Conservation (phyloP, 148 eudicot genomes). For the Chenopodium album region DNA sequence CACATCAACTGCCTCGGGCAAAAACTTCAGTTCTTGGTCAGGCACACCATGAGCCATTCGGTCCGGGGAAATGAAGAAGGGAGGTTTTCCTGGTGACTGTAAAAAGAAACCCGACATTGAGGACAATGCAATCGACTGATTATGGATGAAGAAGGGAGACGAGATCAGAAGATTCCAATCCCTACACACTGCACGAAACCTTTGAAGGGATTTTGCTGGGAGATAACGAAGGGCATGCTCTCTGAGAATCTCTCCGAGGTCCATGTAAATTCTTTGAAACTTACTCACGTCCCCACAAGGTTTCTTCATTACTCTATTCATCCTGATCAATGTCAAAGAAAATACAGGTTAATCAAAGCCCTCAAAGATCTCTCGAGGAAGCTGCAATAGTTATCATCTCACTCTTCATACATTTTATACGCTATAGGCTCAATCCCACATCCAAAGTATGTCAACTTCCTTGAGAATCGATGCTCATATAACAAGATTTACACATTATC, state of each 20-base stretch:
- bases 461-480: background rate
- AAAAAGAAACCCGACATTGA: constrained; percentile 47
- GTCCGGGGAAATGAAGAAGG: constrained; percentile 45
- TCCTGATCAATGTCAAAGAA: constrained; percentile 6
- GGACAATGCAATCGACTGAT: constrained; percentile 42
- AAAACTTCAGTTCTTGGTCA: constrained; percentile 43
- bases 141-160: constrained; percentile 57
- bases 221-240: constrained; percentile 54
- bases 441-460: background rate
- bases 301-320: constrained; percentile 14
- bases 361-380: background rate
- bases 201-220: constrained; percentile 62
- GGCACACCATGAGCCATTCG: constrained; percentile 56
- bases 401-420: background rate
- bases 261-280: constrained; percentile 42
- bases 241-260: constrained; percentile 51
- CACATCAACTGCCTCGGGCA: constrained; percentile 50
- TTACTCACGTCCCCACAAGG: background rate
- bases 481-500: no score
- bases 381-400: background rate
- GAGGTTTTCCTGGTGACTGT: constrained; percentile 33
- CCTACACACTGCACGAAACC: constrained; percentile 45
- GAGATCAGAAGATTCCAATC: constrained; percentile 62
- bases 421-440: background rate
- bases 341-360: background rate